Base-by-base conservation (phyloP, 176 grass and related monocot genomes). In the Zoysia japonica region DNA sequence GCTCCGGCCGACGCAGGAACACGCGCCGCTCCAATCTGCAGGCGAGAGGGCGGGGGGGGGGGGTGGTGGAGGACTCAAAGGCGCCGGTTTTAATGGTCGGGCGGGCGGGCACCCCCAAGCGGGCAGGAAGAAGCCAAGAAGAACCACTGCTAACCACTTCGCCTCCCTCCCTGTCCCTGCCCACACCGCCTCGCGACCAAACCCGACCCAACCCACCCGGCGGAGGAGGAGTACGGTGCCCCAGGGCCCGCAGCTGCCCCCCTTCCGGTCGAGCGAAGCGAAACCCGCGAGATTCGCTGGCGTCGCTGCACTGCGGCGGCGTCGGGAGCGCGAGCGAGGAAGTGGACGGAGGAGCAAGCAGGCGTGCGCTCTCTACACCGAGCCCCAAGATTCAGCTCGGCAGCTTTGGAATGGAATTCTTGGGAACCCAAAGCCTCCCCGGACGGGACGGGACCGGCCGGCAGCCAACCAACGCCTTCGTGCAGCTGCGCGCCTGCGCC, bases 161-260 rank as follows among this genome's bases (percentile, higher is more conserved):
- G 16, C 72, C 71, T 51, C 1, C 3, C 15, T 68, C 70, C 70
- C 5, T 8, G n/a, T 7, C 51, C 53, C 53, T 62, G 64, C 63
- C 55, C 77, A 80, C 87, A 76, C 47, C 87, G 68, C 81, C 75
- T 45, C 81, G 47, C 63, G 42, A 89, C 77, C 77, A 81, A 89
- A 89, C 66, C 87, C 82, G 69, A 68, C 78, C 84, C 85, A 66
- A 71, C 74, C 60, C 68, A 11, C 36, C 67, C 73, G 28, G 28
- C 36, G 38, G 67, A 39, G 54, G 16, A 17, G 54, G 1, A 3
- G 52, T 5, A 59, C 72, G 72, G 40, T 28, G 28, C 28, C 28
- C 28, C 28, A 28, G 28, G 28, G 28, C 28, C 28, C 28, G 28
- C 28, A 0, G 28, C 28, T 28, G 28, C 28, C 6, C 45, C 59